Evolutionary conservation across 768 basidiomycete genomes (phyloP).

Genomic region (Tricholoma matsutake): DNA sequence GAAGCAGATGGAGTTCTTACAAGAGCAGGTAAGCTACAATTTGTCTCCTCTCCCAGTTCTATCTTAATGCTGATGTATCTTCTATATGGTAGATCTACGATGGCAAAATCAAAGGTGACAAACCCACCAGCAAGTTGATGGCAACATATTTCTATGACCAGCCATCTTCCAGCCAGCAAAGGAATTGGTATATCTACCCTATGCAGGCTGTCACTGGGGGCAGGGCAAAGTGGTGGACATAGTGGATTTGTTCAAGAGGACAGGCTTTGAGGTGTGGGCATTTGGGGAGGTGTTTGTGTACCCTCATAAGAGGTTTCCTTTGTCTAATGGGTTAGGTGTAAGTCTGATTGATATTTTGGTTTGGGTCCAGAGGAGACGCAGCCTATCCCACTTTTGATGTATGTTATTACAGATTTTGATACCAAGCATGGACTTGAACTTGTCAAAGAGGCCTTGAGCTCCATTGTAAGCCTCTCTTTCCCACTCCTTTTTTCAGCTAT

Average conservation of each 20-base stretch:
- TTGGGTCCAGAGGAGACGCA: conserved; percentile 34
- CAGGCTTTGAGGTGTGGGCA: conserved; percentile 40
- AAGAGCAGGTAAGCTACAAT: conserved; percentile 56
- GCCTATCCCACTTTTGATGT: conserved; percentile 46
- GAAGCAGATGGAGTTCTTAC: conserved; percentile 63
- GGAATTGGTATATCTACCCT: conserved; percentile 78
- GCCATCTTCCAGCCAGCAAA: conserved; percentile 60
- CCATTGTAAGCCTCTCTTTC: conserved; percentile 50
- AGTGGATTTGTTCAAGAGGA: conserved; percentile 46
- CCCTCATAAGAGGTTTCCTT: too few relatives aligned
- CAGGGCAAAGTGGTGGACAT: conserved; percentile 54
- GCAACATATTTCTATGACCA: conserved; percentile 88
- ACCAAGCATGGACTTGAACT: conserved; percentile 53
- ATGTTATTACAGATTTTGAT: conserved; percentile 82
- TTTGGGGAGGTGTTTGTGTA: conserved; percentile 48
- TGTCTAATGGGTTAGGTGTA: too few relatives aligned
- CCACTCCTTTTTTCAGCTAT: background rate
- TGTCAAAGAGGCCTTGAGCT: conserved; percentile 60
- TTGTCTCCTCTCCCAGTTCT: too few relatives aligned
- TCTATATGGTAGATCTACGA: conserved; percentile 62
- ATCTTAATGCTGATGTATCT: too few relatives aligned
- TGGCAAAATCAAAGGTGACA: conserved; percentile 53
- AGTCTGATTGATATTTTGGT: too few relatives aligned
- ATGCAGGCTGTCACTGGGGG: too few relatives aligned
- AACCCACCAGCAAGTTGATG: conserved; percentile 47